Evolutionary conservation across 2,329 filamentous ascomycete genomes (phyloP).

Genomic region (Penicillium crustosum): DNA sequence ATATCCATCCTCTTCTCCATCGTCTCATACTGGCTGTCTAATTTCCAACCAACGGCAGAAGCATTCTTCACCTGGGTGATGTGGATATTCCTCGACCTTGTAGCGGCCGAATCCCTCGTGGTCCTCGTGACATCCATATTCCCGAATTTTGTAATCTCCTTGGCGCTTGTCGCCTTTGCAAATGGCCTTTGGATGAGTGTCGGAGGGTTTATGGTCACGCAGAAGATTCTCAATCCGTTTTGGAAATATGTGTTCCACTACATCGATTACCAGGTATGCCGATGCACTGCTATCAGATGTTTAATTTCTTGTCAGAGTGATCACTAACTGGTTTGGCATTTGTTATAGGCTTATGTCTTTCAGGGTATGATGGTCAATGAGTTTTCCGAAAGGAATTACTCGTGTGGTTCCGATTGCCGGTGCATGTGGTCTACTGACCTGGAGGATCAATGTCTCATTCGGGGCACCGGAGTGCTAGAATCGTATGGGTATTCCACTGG

Average conservation of each 20-base stretch:
- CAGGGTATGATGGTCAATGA: constrained; percentile 94
- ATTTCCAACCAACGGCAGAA: constrained; percentile 64
- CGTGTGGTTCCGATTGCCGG: constrained; percentile 58
- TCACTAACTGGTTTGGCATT: not conserved
- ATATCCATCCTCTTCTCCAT: constrained; percentile 74
- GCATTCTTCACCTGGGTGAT: constrained; percentile 77
- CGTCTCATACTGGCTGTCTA: constrained; percentile 76
- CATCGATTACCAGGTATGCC: constrained; percentile 71
- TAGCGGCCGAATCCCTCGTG: constrained; percentile 79
- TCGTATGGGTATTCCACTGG: constrained; percentile 68
- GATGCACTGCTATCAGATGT: not conserved
- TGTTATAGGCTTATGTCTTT: constrained; percentile 68
- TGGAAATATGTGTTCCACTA: constrained; percentile 88
- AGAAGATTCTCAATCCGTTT: constrained; percentile 72
- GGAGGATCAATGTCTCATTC: constrained; percentile 65
- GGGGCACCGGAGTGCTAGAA: constrained; percentile 67
- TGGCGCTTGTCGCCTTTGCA: constrained; percentile 78
- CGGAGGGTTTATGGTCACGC: constrained; percentile 75
- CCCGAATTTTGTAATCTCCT: constrained; percentile 75
- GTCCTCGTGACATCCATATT: constrained; percentile 72
- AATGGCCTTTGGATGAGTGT: constrained; percentile 91
- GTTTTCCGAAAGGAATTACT: constrained; percentile 65
- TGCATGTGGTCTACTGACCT: constrained; percentile 72
- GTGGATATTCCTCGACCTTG: constrained; percentile 81
- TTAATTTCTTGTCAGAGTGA: not conserved